Percentiles rank a stretch among this genome's conserved stretches.
These are phyloP conservation scores for Lasiodiplodia sp. DNA, from an alignment of 2,329 filamentous ascomycete species.

Conservation along the genomic window DNA sequence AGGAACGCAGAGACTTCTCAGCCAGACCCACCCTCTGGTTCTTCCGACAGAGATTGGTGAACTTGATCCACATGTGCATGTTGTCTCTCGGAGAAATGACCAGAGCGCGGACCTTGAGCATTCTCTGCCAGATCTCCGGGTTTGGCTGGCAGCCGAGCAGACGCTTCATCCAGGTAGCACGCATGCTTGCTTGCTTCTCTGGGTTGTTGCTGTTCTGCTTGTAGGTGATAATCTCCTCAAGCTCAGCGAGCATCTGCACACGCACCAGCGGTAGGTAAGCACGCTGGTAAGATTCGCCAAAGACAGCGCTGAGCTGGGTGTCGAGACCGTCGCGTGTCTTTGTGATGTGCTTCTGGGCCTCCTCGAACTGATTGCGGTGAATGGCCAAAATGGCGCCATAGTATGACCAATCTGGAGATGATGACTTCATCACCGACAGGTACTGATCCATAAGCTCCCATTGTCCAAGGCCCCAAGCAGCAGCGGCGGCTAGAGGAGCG, in stretches of 20 bases:
- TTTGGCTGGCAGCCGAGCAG: slow-evolving; percentile 95
- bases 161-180: slow-evolving; percentile 93
- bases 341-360: slow-evolving; percentile 87
- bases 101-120: slow-evolving; percentile 91
- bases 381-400: slow-evolving; percentile 96
- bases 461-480: slow-evolving; percentile 94
- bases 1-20: slow-evolving; percentile 89
- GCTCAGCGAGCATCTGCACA: slow-evolving; percentile 97
- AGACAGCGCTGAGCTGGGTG: slow-evolving; percentile 90
- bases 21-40: slow-evolving; percentile 92
- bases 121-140: slow-evolving; percentile 97
- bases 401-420: slow-evolving; percentile 94
- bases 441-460: slow-evolving; percentile 99
- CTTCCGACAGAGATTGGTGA: slow-evolving; percentile 96
- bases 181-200: slow-evolving; percentile 89
- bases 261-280: slow-evolving; percentile 98
- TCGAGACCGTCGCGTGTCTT: slow-evolving; percentile 93
- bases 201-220: slow-evolving; percentile 84
- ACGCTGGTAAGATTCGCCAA: slow-evolving; percentile 98
- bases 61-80: slow-evolving; percentile 99
- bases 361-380: slow-evolving; percentile 93
- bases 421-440: slow-evolving; percentile 89
- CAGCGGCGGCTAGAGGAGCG: slow-evolving; percentile 90
- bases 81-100: slow-evolving; percentile 93
- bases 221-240: slow-evolving; percentile 97